Conservation (phyloP, 176 grass and related monocot genomes). For the Hordeum marinum region DNA sequence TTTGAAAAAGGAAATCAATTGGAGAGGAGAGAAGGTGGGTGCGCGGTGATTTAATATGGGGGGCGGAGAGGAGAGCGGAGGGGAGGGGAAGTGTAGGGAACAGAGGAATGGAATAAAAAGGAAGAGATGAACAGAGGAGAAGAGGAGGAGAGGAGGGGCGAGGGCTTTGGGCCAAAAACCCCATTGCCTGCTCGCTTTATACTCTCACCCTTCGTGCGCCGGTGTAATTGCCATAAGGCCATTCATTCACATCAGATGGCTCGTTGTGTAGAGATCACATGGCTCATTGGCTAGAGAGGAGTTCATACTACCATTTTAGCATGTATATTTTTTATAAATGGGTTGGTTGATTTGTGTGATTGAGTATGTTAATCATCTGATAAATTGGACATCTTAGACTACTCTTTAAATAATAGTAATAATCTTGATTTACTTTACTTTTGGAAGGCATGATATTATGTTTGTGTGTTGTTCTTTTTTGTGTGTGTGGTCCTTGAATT, state of each 20-base stretch:
- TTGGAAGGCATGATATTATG: too few species aligned
- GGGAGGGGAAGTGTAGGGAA: slow-evolving; percentile 11
- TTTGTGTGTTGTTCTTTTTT: neutral
- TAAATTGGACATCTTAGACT: neutral
- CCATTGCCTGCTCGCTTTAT: neutral
- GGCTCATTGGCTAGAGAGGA: neutral
- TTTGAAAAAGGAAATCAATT: slow-evolving; percentile 4
- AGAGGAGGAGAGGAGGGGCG: neutral
- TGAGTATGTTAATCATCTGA: neutral
- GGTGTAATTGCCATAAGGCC: neutral
- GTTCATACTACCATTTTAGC: neutral
- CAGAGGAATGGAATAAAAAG: slow-evolving; percentile 23
- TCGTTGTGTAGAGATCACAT: neutral
- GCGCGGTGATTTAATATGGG: neutral
- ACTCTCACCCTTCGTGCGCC: neutral
- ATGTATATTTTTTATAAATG: neutral
- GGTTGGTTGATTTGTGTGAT: neutral
- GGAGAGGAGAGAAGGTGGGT: neutral
- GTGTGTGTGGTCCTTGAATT: neutral
- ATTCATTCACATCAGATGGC: neutral
- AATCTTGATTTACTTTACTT: too few species aligned
- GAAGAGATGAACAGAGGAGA: slow-evolving; percentile 10
- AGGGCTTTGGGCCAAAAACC: slow-evolving; percentile 10
- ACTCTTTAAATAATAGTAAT: neutral
- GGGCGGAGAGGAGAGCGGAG: neutral